phyloP scores from a whole-genome alignment of 257 asterid genomes.

The Solanum chiquidenum region DNA sequence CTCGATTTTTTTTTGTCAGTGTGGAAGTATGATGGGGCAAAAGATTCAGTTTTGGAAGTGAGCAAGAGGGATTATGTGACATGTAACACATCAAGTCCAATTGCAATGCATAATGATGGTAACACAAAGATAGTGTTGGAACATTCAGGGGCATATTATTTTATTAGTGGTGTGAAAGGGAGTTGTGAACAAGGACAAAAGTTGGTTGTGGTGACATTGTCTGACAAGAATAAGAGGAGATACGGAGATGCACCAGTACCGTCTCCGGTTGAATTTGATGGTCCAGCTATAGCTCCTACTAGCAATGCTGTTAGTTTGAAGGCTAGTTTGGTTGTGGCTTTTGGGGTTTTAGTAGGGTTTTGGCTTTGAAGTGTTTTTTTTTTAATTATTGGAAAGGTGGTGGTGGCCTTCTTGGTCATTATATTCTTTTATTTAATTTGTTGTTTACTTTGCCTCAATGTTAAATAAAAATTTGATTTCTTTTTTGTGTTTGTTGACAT shows the following conservation, averaged over 20 bases:
- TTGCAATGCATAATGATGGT: constrained; percentile 41
- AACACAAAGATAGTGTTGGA: constrained; percentile 39
- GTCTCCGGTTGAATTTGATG: constrained; percentile 40
- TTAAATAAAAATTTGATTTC: not conserved
- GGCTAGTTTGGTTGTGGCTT: constrained; percentile 14
- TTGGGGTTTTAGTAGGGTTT: constrained; percentile 18
- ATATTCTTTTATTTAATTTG: not conserved
- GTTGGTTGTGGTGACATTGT: constrained; percentile 52
- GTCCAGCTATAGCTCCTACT: constrained; percentile 39
- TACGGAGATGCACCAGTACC: constrained; percentile 40
- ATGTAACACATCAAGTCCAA: constrained; percentile 64
- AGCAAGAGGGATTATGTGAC: constrained; percentile 40
- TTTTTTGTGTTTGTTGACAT: not conserved
- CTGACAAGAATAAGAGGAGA: constrained; percentile 34
- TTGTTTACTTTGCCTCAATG: not conserved
- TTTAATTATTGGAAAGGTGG: not conserved
- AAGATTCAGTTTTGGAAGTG: constrained; percentile 65
- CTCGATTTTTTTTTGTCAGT: constrained; percentile 13
- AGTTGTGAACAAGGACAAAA: constrained; percentile 73
- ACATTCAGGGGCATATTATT: constrained; percentile 61
- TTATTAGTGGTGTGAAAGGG: constrained; percentile 64
- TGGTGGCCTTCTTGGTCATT: not conserved
- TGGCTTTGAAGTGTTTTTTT: constrained; percentile 5
- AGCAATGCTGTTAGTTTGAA: constrained; percentile 24
- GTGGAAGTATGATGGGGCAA: constrained; percentile 40